A percentile compares a stretch with the other conserved stretches of the same genome.
These are phyloP conservation scores for Myxozyma neotropica DNA, from an alignment of 805 yeast species.

Conservation along the genomic window DNA sequence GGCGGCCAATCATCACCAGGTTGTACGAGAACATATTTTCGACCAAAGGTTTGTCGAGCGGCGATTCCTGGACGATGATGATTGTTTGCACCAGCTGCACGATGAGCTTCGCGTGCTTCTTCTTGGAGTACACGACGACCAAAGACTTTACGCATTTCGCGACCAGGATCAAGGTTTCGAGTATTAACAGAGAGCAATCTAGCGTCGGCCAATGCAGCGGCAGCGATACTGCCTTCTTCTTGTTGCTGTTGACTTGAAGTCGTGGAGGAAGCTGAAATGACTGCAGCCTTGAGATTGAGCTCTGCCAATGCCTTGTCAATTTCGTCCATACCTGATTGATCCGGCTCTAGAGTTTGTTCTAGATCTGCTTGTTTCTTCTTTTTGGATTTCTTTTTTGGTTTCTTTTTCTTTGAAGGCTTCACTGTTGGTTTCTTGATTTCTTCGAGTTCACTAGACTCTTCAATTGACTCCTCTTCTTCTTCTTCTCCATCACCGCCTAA, in stretches of 20 bases:
- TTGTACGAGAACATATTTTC: slow-evolving; percentile 28
- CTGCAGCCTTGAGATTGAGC: slow-evolving; percentile 15
- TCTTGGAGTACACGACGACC: slow-evolving; percentile 32
- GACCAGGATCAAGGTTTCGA: slow-evolving; percentile 32
- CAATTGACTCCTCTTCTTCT: slow-evolving; percentile 1
- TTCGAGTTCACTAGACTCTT: not conserved
- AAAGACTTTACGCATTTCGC: slow-evolving; percentile 33
- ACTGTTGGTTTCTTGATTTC: not conserved
- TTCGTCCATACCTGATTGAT: slow-evolving; percentile 19
- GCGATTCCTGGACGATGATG: slow-evolving; percentile 19
- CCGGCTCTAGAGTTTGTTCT: not conserved
- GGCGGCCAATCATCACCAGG: slow-evolving; percentile 36
- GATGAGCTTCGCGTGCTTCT: slow-evolving; percentile 17
- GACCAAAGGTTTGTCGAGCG: slow-evolving; percentile 14
- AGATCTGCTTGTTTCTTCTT: slow-evolving; percentile 2
- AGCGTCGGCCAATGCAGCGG: slow-evolving; percentile 15
- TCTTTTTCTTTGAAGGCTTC: slow-evolving; percentile 17
- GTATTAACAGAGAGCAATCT: slow-evolving; percentile 26
- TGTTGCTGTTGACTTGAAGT: too few relatives aligned
- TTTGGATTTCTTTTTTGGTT: slow-evolving; percentile 27
- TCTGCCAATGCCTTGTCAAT: slow-evolving; percentile 31
- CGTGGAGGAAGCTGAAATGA: too few relatives aligned
- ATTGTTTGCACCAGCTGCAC: slow-evolving; percentile 4
- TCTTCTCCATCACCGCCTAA: slow-evolving; percentile 18
- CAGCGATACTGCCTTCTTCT: too few relatives aligned